Evolutionary conservation across 305 asterid species (phyloP).

Genomic region (Fraxinus xanthoxyloides): DNA sequence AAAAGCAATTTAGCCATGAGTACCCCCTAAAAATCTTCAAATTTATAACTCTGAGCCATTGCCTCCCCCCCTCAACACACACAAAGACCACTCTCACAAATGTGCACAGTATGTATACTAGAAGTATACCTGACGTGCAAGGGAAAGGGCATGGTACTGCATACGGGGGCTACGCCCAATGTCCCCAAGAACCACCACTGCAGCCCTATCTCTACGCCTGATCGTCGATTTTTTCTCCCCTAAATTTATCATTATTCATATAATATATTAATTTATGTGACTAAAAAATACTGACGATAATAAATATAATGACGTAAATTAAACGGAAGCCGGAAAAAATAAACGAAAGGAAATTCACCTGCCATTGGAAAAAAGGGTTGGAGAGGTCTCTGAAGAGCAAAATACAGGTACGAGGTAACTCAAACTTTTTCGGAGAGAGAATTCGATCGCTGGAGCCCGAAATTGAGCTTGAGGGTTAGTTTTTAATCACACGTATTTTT

Average conservation of each 20-base stretch:
- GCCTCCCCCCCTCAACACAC: neutral
- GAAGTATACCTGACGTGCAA: constrained; percentile 68
- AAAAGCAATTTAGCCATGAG: neutral
- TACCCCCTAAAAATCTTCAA: neutral
- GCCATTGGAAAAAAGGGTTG: neutral
- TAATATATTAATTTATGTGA: neutral
- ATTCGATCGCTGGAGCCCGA: neutral
- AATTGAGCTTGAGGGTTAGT: neutral
- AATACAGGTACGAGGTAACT: neutral
- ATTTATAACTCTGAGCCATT: neutral
- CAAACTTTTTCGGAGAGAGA: neutral
- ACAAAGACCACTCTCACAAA: neutral
- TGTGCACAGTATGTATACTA: neutral
- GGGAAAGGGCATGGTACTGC: constrained; percentile 95
- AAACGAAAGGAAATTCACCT: neutral
- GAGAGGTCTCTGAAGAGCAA: neutral
- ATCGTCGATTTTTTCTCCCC: constrained; percentile 25
- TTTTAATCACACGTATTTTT: too few species aligned
- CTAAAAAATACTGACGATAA: neutral
- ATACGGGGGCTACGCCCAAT: constrained; percentile 93
- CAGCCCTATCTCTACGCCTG: constrained; percentile 71
- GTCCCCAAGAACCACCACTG: constrained; percentile 93
- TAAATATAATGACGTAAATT: too few species aligned
- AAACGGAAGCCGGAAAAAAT: neutral
- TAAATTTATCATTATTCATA: neutral